Evolutionary conservation across 2,329 filamentous ascomycete species (phyloP).

Genomic region (Ceratocystis albifundus): DNA sequence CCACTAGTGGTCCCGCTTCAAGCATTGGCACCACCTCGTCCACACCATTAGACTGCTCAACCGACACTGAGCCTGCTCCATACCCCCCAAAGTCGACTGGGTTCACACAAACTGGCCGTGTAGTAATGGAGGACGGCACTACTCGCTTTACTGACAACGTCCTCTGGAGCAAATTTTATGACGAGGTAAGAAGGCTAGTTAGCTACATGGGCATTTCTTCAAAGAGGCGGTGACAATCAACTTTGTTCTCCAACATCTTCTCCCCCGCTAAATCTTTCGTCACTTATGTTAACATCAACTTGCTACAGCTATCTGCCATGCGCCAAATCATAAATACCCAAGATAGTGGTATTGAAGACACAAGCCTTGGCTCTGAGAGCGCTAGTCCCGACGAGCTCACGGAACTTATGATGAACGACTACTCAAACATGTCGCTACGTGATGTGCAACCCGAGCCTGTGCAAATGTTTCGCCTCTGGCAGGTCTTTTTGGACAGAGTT

Average conservation of each 20-base stretch:
- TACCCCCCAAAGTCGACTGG: constrained; percentile 21
- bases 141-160: constrained; percentile 48
- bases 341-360: constrained; percentile 35
- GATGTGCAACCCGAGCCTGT: constrained; percentile 52
- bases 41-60: constrained; percentile 10
- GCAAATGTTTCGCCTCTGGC: constrained; percentile 62
- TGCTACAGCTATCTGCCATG: constrained; percentile 45
- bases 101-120: constrained; percentile 41
- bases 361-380: constrained; percentile 40
- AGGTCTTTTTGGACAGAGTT: constrained; percentile 60
- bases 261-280: too few species aligned
- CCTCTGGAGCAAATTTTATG: constrained; percentile 43
- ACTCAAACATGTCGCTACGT: constrained; percentile 33
- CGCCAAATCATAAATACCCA: constrained; percentile 44
- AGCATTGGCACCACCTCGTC: constrained; percentile 9
- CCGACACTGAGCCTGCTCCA: constrained; percentile 19
- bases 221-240: too few species aligned
- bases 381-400: constrained; percentile 42
- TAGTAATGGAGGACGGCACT: constrained; percentile 44
- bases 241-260: not conserved
- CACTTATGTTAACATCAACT: not conserved
- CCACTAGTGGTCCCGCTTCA: constrained; percentile 25
- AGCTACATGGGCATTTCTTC: too few species aligned
- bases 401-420: constrained; percentile 39
- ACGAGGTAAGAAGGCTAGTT: constrained; percentile 37